Evolutionary conservation across 257 asterid species (phyloP), one percentile per base, ranked within the genome.

Genomic region (Rhazya stricta): DNA sequence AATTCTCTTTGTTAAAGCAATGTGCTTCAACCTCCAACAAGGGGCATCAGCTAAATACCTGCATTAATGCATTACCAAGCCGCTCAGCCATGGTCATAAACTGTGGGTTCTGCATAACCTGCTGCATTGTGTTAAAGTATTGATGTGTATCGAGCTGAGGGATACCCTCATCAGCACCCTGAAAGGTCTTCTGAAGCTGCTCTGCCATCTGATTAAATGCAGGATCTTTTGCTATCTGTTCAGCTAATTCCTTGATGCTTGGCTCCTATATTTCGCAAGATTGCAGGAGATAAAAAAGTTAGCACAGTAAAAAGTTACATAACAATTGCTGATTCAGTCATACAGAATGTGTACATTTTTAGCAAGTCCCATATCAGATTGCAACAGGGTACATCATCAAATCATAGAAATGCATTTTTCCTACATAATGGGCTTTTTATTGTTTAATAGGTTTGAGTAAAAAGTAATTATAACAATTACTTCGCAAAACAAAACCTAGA

Each of bases 41-140:
- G 36, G 54, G 13, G 41, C 10, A 69, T 72, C 73, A 32, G 48
- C 62, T 48, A 84, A 63, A 54, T 81, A 93, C 98, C 98, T 93
- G 97, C 91, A 93, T 86, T 80, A 95, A 81, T 37, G 98, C 90
- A 76, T 56, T 86, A 71, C 99, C 99, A 83, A 95, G 95, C 80
- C 84, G 89, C 88, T 95, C 97, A 69, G 99, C 97, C 97, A 95
- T 95, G 78, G 87, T 84, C 96, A 93, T 85, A 77, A 95, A 93
- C 68, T 95, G 98, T 42, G 99, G 99, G 76, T 95, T 95, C 86
- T 95, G 97, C 98, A 95, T 95, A 74, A 95, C 99, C 81, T 95
- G 96, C 81, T 95, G 99, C 96, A 95, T 93, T 9, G 99, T 91
- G 30, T 90, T 78, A 72, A 86, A 86, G 81, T 95, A 95, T 79